Percentiles rank a stretch among this genome's conserved stretches.
Conservation (phyloP, 169 alveolate species). For the Plasmodium inui region DNA sequence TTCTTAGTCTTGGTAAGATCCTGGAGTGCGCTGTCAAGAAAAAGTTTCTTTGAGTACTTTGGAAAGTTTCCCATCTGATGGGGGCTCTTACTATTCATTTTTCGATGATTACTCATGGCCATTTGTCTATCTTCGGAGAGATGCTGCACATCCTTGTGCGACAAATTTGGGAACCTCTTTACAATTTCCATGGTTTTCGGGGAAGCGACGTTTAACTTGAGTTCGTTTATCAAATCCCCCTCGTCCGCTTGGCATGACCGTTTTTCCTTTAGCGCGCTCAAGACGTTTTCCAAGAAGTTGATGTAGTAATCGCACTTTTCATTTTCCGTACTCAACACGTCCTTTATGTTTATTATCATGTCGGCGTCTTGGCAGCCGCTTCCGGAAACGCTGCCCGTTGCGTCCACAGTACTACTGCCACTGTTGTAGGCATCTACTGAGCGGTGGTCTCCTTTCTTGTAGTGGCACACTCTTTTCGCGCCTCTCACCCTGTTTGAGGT, state of each 20-base stretch:
- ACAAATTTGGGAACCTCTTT: neutral
- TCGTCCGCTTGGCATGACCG: slow-evolving; percentile 12
- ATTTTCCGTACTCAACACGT: slow-evolving; percentile 19
- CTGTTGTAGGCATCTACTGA: neutral
- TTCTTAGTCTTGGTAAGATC: neutral
- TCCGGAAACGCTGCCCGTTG: neutral
- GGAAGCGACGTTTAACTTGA: neutral
- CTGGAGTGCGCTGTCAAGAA: neutral
- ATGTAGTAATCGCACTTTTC: slow-evolving; percentile 67
- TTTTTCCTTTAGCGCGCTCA: slow-evolving; percentile 40
- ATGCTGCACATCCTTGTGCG: neutral
- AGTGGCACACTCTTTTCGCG: neutral
- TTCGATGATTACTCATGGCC: neutral
- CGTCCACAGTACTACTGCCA: neutral
- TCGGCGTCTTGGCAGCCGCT: neutral
- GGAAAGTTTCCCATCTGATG: neutral
- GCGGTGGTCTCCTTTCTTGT: neutral
- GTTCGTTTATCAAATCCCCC: neutral
- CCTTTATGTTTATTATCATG: slow-evolving; percentile 40
- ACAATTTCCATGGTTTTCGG: neutral
- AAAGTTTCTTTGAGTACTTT: neutral
- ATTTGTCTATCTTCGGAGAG: neutral
- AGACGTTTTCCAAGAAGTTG: slow-evolving; percentile 32
- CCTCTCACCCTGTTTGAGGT: neutral
- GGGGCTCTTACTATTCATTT: neutral